Base-by-base conservation (phyloP, 768 basidiomycete genomes). In the Piloderma croceum region DNA sequence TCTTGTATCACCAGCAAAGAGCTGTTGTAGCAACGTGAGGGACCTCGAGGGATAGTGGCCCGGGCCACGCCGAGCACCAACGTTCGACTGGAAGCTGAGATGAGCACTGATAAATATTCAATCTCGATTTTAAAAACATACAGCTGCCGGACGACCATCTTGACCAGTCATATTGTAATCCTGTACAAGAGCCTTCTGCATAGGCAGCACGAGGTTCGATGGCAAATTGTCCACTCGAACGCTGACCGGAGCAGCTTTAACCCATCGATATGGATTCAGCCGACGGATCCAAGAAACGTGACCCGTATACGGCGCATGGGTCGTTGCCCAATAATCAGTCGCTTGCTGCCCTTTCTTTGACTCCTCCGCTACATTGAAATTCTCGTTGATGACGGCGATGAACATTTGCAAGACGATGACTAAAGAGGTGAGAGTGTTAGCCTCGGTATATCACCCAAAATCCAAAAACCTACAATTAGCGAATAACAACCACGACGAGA, bases 311-410 rank as follows among this genome's bases (percentile, higher is more conserved):
- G 69, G 67, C 18, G 72, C 71, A 42, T 81, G 75, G 44, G 77
- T 71, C 31, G 72, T 71, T 12, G 67, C 77, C 65, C 74, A 79
- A 56, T 80, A 84, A 34, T 78, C 73, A 5, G 78, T 76, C 5
- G 83, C 79, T 60, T 96, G 94, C 46, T 83, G 74, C 12, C 75
- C 74, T 38, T 83, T 79, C 67, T 97, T 97, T 20, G 80, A 74
- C 56, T 93, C 90, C 54, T 97, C 94, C 0, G 90, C 90, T 5
- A 96, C 79, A 18, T 82, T 73, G 52, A 98, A 97, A 61, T 93
- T 94, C 69, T 93, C 91, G 53, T 92, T 89, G 70, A 96, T 91
- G 33, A 94, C 91, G 24, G 94, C 94, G 53, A 98, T 89, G 67
- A 97, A 96, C 82, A 97, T 85, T 56, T 94, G 91, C 36, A 94